These are phyloP conservation scores for Aegle marmelos DNA, from an alignment of 345 rosid species.

Conservation along the genomic window DNA sequence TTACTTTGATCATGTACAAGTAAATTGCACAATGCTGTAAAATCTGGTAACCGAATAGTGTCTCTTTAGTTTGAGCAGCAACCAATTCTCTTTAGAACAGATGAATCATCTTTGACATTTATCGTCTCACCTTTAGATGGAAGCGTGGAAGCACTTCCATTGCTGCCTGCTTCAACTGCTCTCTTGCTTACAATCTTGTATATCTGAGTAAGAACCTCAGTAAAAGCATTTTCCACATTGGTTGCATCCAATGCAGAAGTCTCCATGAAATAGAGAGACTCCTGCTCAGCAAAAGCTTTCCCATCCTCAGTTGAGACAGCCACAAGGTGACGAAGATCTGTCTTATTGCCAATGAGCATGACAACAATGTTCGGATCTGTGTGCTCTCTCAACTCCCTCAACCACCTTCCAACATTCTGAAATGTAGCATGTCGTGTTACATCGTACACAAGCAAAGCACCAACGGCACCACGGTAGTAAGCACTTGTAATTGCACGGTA, in stretches of 20 bases:
- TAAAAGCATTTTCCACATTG: conserved; percentile 51
- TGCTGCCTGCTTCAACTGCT: conserved; percentile 44
- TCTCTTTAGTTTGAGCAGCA: conserved; percentile 36
- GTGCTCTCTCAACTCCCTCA: conserved; percentile 46
- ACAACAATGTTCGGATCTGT: conserved; percentile 51
- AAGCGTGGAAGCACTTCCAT: conserved; percentile 24
- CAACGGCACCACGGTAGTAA: conserved; percentile 59
- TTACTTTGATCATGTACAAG: conserved; percentile 14
- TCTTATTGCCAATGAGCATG: conserved; percentile 55
- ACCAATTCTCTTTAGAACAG: conserved; percentile 28
- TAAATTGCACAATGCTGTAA: neutral
- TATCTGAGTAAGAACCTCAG: conserved; percentile 48
- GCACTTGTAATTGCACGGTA: conserved; percentile 63
- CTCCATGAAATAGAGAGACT: conserved; percentile 49
- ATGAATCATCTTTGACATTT: conserved; percentile 40
- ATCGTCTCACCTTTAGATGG: conserved; percentile 39
- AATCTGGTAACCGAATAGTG: neutral
- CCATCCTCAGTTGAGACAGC: conserved; percentile 44
- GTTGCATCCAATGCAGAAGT: conserved; percentile 49
- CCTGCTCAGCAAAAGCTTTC: conserved; percentile 44
- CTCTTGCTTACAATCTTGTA: conserved; percentile 45
- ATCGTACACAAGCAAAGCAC: conserved; percentile 53
- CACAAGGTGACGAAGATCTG: conserved; percentile 49
- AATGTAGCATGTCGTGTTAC: conserved; percentile 49
- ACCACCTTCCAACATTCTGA: conserved; percentile 46